phyloP scores from a whole-genome alignment of 306 rosid species.

The Rosa rugosa region DNA sequence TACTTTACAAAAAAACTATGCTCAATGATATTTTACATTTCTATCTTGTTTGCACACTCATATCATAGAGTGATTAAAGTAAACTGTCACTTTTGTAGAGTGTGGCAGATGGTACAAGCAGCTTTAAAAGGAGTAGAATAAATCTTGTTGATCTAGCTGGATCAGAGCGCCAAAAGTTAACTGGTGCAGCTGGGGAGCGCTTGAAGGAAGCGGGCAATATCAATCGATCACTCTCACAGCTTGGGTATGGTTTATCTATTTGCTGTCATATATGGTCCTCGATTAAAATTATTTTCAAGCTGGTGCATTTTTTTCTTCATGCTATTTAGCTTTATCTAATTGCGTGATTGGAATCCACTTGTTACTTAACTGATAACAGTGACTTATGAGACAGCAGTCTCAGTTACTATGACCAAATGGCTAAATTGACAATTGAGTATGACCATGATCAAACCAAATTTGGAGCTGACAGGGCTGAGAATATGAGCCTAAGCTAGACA shows the following conservation, averaged over 20 bases:
- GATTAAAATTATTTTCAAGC: background rate
- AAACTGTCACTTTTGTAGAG: constrained; percentile 54
- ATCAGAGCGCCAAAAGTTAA: constrained; percentile 88
- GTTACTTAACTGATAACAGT: background rate
- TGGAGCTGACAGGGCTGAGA: background rate
- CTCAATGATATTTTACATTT: background rate
- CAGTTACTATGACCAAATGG: background rate
- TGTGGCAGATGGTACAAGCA: constrained; percentile 70
- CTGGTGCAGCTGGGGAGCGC: constrained; percentile 98
- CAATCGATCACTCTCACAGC: constrained; percentile 96
- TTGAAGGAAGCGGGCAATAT: constrained; percentile 99
- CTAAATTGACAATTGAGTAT: background rate
- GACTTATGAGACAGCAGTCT: background rate
- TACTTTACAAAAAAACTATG: background rate
- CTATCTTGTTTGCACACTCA: background rate
- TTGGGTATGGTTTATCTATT: constrained; percentile 65
- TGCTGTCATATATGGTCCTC: background rate
- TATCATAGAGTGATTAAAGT: constrained; percentile 20
- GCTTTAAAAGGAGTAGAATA: constrained; percentile 92
- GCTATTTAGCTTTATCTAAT: background rate
- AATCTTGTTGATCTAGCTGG: constrained; percentile 99
- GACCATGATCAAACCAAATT: background rate
- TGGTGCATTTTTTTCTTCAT: background rate
- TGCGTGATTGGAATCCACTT: background rate
- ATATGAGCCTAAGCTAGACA: background rate